These are phyloP conservation scores for Solanum raphanifolium DNA, from an alignment of 257 asterid genomes.

Conservation along the genomic window DNA sequence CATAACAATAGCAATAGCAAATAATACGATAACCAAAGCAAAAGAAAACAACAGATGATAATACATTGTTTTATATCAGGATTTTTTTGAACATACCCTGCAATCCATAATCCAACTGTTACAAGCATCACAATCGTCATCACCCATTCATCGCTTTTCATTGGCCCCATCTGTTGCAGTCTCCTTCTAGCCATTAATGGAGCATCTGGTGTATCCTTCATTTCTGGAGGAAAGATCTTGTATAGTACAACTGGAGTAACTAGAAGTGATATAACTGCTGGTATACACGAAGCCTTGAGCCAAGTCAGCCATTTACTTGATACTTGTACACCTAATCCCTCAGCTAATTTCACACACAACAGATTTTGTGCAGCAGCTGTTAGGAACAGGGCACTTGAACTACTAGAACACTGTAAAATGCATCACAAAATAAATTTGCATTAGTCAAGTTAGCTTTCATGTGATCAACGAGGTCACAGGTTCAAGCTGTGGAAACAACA, in stretches of 20 bases:
- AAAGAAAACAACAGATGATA: not conserved
- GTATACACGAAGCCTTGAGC: slow-evolving; percentile 49
- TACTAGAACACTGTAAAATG: slow-evolving; percentile 41
- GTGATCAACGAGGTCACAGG: not conserved
- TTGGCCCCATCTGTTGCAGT: slow-evolving; percentile 58
- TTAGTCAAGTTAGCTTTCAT: not conserved
- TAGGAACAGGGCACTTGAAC: slow-evolving; percentile 70
- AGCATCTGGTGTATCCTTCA: slow-evolving; percentile 71
- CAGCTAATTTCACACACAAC: slow-evolving; percentile 64
- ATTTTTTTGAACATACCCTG: slow-evolving; percentile 37
- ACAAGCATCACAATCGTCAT: slow-evolving; percentile 58
- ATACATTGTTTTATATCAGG: not conserved
- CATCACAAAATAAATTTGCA: not conserved
- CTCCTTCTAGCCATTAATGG: slow-evolving; percentile 51
- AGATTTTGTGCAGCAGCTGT: slow-evolving; percentile 85
- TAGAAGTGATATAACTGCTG: slow-evolving; percentile 34
- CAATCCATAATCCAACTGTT: slow-evolving; percentile 57
- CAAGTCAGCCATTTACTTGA: slow-evolving; percentile 65
- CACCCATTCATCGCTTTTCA: slow-evolving; percentile 69
- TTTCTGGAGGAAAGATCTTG: slow-evolving; percentile 57
- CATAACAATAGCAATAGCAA: not conserved
- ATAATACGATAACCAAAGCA: not conserved
- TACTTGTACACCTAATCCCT: slow-evolving; percentile 53
- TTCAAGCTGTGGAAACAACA: not conserved
- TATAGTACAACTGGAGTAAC: slow-evolving; percentile 51